A percentile compares a stretch with the other conserved stretches of the same genome.
Evolutionary conservation across 306 rosid genomes (phyloP).

Genomic region (Neltuma alba): DNA sequence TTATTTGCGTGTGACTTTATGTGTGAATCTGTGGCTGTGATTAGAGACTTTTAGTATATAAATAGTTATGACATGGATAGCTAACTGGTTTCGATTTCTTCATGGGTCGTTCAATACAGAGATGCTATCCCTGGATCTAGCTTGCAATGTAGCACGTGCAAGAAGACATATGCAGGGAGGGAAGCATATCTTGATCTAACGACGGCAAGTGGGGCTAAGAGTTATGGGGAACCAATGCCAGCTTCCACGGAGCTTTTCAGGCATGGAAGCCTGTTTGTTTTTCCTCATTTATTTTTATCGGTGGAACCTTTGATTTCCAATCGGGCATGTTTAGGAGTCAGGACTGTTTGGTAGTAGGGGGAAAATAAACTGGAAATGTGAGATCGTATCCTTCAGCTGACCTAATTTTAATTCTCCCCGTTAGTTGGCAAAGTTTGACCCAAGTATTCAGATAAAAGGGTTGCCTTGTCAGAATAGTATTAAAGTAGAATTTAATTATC

Average conservation of each 20-base stretch:
- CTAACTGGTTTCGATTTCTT: conserved; percentile 27
- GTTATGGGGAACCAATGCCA: conserved; percentile 72
- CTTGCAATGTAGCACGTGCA: conserved; percentile 78
- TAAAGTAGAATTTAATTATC: background rate
- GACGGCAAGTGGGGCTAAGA: conserved; percentile 55
- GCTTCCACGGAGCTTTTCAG: conserved; percentile 82
- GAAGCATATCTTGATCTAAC: conserved; percentile 75
- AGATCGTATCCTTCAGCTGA: background rate
- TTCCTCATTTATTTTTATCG: background rate
- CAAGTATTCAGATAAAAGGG: background rate
- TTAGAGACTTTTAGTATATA: background rate
- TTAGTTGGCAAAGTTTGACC: background rate
- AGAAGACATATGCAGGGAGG: conserved; percentile 67
- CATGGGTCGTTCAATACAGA: conserved; percentile 43
- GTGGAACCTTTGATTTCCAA: conserved; percentile 1
- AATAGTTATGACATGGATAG: background rate
- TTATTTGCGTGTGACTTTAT: background rate
- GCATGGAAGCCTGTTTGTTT: conserved; percentile 35
- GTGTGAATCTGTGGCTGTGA: background rate
- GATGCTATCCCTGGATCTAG: conserved; percentile 56
- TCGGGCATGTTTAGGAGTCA: background rate
- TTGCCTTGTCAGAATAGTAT: background rate
- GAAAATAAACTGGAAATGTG: conserved; percentile 1
- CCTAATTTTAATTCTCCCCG: background rate
- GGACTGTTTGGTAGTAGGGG: background rate